These are phyloP conservation scores for Solanum infundibuliforme DNA, from an alignment of 257 asterid species.

Conservation along the genomic window DNA sequence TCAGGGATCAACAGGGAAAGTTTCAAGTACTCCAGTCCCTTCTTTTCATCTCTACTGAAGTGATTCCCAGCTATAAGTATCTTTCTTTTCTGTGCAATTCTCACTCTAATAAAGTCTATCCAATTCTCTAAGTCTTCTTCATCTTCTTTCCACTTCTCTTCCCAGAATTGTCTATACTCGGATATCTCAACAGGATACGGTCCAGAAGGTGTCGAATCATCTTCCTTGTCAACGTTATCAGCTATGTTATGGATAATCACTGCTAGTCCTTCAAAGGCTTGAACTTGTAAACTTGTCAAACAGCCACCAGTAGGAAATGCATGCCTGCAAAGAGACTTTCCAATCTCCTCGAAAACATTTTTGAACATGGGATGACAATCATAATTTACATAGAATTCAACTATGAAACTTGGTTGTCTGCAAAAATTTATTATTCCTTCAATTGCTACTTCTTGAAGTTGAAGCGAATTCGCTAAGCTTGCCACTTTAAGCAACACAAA, in stretches of 20 bases:
- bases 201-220: slow-evolving; percentile 46
- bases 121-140: slow-evolving; percentile 37
- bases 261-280: slow-evolving; percentile 76
- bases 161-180: slow-evolving; percentile 73
- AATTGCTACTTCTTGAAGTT: slow-evolving; percentile 74
- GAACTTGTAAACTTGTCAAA: slow-evolving; percentile 58
- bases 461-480: slow-evolving; percentile 27
- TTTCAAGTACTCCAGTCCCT: slow-evolving; percentile 73
- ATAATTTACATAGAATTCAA: slow-evolving; percentile 68
- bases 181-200: slow-evolving; percentile 66
- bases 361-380: slow-evolving; percentile 71
- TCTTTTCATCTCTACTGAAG: slow-evolving; percentile 62
- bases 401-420: slow-evolving; percentile 61
- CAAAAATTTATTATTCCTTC: slow-evolving; percentile 83
- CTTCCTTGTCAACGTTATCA: slow-evolving; percentile 66
- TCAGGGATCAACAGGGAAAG: slow-evolving; percentile 44
- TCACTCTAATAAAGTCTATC: slow-evolving; percentile 54
- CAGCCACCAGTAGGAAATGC: slow-evolving; percentile 63
- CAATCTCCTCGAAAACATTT: slow-evolving; percentile 73
- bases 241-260: slow-evolving; percentile 72
- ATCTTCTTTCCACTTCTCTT: slow-evolving; percentile 39
- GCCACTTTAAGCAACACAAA: slow-evolving; percentile 55
- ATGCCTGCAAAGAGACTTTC: slow-evolving; percentile 65
- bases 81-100: slow-evolving; percentile 73
- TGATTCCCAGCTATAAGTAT: slow-evolving; percentile 73